A percentile compares a stretch with the other conserved stretches of the same genome.
These are phyloP conservation scores for Xylaria scruposa DNA, from an alignment of 495 filamentous ascomycete genomes.

Conservation along the genomic window DNA sequence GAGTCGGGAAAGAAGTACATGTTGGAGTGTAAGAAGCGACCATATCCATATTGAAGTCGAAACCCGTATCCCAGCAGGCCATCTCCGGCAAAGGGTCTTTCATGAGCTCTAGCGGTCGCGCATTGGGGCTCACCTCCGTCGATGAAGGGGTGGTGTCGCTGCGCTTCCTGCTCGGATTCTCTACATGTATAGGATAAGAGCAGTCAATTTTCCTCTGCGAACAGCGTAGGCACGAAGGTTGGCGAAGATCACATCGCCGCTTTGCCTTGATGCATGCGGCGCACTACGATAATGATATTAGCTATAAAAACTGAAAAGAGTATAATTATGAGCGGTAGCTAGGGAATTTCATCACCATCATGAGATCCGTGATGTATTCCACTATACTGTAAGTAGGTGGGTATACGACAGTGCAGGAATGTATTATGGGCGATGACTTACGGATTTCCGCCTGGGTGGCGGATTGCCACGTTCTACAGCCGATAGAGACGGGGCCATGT, in stretches of 20 bases:
- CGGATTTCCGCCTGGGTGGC: conserved; percentile 55
- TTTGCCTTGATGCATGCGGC: conserved; percentile 61
- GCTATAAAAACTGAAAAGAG: background rate
- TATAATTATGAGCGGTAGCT: background rate
- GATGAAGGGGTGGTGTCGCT: background rate
- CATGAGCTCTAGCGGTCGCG: conserved; percentile 12
- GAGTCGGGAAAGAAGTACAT: background rate
- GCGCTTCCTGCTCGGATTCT: background rate
- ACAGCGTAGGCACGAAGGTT: conserved; percentile 58
- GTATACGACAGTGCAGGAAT: background rate
- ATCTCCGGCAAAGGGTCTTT: conserved; percentile 3
- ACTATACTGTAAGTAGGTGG: background rate
- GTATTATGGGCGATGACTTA: conserved; percentile 1
- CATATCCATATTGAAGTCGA: conserved; percentile 28
- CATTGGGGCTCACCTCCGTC: background rate
- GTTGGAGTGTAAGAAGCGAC: background rate
- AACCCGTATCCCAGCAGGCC: conserved; percentile 19
- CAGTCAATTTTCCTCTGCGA: conserved; percentile 49
- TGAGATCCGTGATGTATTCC: background rate
- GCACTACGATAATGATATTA: conserved; percentile 35
- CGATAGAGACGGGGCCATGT: conserved; percentile 40
- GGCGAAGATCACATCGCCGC: conserved; percentile 57
- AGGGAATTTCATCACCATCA: background rate
- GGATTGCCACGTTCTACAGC: conserved; percentile 42
- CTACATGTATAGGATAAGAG: conserved; percentile 46